Evolutionary conservation across 495 filamentous ascomycete genomes (phyloP), one percentile per base, ranked within the genome.

Genomic region (Talaromyces proteolyticus): DNA sequence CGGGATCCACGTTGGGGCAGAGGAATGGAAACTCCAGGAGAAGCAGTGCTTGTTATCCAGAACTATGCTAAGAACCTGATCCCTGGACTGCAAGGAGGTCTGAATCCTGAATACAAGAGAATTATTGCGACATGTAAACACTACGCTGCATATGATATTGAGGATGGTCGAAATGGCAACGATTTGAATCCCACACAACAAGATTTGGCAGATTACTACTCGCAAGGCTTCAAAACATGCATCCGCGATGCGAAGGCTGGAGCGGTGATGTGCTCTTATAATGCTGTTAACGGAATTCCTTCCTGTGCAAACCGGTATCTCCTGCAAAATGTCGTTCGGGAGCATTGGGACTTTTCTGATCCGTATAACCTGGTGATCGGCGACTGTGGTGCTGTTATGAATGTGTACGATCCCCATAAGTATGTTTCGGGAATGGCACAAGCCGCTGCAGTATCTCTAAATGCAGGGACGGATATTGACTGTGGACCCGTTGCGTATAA

Each of bases 51-150:
- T 47, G 71, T 72, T 44, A 63, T 78, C n/a, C 67, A 67, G 24
- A 66, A 62, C 5, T 85, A 82, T 50, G 70, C 77, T 5, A 65
- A 69, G 22, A 64, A 71, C 20, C 59, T 82, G 48, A 66, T 84
- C 36, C 61, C 61, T 8, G 80, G 78, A 11, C 61, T 85, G 16
- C 74, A 85, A 53, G 79, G 77, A 5, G 74, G 73, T 3, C 48
- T 68, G 7, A 60, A 69, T 22, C 67, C 72, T 0, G 63, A 64
- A 10, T 57, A 66, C 8, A 63, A 77, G 19, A 81, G 79, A 55
- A 57, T 86, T n/a, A 71, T 81, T 5, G 76, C 81, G 6, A 86
- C 79, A 3, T 81, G 78, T 43, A 86, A 85, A 56, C 82, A 86
- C 57, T 86, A 67, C 50, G 81, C 77, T 7, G 81, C 74, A 1